A percentile compares a stretch with the other conserved stretches of the same genome.
Conservation (phyloP, 1,284 basidiomycete genomes). For the Phenoliferia sp. region DNA sequence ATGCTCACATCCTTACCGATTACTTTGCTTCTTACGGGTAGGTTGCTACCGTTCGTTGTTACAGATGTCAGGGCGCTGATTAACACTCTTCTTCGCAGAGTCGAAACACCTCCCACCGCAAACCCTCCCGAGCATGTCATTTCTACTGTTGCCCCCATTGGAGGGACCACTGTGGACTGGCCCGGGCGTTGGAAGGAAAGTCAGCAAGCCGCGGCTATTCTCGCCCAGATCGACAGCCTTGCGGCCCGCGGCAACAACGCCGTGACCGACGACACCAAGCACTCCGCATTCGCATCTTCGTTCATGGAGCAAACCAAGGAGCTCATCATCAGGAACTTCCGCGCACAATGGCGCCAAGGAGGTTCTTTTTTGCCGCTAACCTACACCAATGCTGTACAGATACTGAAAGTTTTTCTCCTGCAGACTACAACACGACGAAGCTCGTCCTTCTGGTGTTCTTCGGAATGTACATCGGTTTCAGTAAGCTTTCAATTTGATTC, state of each 20-base stretch:
- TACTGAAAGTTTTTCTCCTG: no score
- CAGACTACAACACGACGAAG: conserved; percentile 5
- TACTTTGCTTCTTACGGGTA: conserved; percentile 49
- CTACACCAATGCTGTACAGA: no score
- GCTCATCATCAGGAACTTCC: conserved; percentile 4
- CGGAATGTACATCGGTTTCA: conserved; percentile 8
- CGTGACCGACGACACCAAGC: neutral
- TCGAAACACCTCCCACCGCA: conserved; percentile 41
- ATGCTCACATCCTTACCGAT: conserved; percentile 49
- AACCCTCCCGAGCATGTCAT: conserved; percentile 17
- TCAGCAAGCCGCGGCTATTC: neutral
- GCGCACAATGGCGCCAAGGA: neutral
- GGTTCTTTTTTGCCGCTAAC: neutral
- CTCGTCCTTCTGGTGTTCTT: conserved; percentile 6
- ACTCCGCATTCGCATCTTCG: neutral
- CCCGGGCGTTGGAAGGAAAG: conserved; percentile 1
- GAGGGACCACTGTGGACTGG: conserved; percentile 5
- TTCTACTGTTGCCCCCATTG: neutral
- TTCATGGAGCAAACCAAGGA: neutral
- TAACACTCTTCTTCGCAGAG: neutral
- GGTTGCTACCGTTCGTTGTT: neutral
- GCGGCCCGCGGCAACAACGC: no score
- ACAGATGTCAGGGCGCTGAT: neutral
- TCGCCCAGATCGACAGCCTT: neutral
- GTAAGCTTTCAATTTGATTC: neutral